Evolutionary conservation across 192 early-diverging fungal species (phyloP).

Genomic region (Backusella mclennaniae): DNA sequence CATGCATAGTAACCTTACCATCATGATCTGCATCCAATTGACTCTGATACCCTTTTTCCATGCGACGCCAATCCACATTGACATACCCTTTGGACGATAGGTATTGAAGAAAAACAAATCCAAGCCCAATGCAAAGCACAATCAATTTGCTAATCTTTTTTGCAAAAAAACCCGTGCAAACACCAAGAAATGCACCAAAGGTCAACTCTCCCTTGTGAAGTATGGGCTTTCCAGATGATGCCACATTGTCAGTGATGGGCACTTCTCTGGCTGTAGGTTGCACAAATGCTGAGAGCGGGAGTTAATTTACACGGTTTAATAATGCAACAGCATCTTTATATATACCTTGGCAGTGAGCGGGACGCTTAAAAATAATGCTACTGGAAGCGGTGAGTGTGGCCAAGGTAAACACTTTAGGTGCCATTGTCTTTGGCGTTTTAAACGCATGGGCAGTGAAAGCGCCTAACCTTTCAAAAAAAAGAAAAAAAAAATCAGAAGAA

Average conservation of each 20-base stretch:
- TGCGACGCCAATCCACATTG: slow-evolving; percentile 40
- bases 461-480: neutral
- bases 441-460: neutral
- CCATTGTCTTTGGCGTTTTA: neutral
- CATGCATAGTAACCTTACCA: slow-evolving; percentile 39
- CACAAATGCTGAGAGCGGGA: neutral
- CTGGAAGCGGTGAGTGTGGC: neutral
- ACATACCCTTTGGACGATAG: slow-evolving; percentile 41
- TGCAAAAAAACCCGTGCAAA: slow-evolving; percentile 48
- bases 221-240: slow-evolving; percentile 14
- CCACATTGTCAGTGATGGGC: neutral
- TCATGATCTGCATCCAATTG: slow-evolving; percentile 41
- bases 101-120: slow-evolving; percentile 47
- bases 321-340: neutral
- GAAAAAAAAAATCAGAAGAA: neutral
- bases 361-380: slow-evolving; percentile 7
- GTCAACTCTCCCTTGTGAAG: slow-evolving; percentile 42
- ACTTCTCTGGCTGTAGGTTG: neutral
- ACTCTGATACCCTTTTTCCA: slow-evolving; percentile 29
- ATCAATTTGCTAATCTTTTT: slow-evolving; percentile 52
- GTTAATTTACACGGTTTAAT: neutral
- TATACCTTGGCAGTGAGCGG: slow-evolving; percentile 19
- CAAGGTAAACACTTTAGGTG: neutral
- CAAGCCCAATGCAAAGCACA: slow-evolving; percentile 41
- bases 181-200: slow-evolving; percentile 46